Conservation (phyloP, 345 rosid species). For the Barbarea vulgaris region DNA sequence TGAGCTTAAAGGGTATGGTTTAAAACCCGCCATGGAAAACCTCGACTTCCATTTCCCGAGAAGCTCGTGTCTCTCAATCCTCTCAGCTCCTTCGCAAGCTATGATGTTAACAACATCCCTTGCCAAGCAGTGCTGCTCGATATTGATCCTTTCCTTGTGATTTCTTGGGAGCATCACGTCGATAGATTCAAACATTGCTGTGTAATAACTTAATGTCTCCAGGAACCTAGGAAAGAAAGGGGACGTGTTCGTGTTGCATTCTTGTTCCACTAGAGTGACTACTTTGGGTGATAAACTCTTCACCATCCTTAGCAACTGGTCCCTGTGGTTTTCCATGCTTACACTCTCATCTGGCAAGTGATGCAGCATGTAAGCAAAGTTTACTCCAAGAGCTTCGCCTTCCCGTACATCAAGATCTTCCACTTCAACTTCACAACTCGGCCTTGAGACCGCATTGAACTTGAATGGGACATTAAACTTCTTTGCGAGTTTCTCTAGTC, state of each 20-base stretch:
- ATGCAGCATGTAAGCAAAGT: slow-evolving; percentile 84
- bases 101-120: slow-evolving; percentile 84
- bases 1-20: slow-evolving; percentile 75
- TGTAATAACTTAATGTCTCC: slow-evolving; percentile 72
- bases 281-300: slow-evolving; percentile 78
- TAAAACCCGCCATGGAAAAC: slow-evolving; percentile 83
- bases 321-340: slow-evolving; percentile 74
- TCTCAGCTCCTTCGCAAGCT: slow-evolving; percentile 88
- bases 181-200: slow-evolving; percentile 91
- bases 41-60: slow-evolving; percentile 80
- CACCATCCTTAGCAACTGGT: slow-evolving; percentile 67
- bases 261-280: slow-evolving; percentile 92
- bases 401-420: slow-evolving; percentile 51
- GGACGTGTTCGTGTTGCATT: slow-evolving; percentile 87
- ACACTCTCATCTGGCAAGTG: slow-evolving; percentile 93
- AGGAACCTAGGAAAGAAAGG: slow-evolving; percentile 80
- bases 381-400: slow-evolving; percentile 81
- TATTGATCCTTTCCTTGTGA: slow-evolving; percentile 74
- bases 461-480: slow-evolving; percentile 72
- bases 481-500: slow-evolving; percentile 64
- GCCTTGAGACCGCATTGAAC: slow-evolving; percentile 62
- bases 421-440: slow-evolving; percentile 54
- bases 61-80: slow-evolving; percentile 83
- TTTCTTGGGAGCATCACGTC: slow-evolving; percentile 71
- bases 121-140: slow-evolving; percentile 93